phyloP scores from a whole-genome alignment of 305 asterid species.

The Solanum hybrid region DNA sequence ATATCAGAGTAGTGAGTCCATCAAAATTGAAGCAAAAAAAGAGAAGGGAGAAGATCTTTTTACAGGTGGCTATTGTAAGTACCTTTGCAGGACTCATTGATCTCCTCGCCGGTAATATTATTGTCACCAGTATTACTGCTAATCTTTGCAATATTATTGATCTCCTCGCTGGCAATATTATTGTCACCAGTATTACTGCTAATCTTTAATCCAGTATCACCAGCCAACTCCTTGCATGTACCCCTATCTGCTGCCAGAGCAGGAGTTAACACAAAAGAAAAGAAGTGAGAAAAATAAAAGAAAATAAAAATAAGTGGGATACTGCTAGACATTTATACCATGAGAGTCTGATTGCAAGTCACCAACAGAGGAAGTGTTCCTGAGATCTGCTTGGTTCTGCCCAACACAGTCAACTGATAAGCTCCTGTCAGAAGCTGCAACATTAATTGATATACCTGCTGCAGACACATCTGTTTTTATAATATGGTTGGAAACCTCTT shows the following conservation, averaged over 20 bases:
- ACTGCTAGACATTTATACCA: conserved; percentile 13
- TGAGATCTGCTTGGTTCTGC: conserved; percentile 21
- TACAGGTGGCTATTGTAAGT: not conserved
- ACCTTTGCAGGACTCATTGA: not conserved
- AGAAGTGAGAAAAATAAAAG: not conserved
- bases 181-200: not conserved
- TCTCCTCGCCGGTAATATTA: not conserved
- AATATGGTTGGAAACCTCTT: not conserved
- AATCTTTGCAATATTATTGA: not conserved
- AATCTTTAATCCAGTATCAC: not conserved
- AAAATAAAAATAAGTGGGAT: not conserved
- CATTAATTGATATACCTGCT: conserved; percentile 9
- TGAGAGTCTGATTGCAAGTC: conserved; percentile 16
- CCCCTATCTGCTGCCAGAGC: not conserved
- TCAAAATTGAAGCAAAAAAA: not conserved
- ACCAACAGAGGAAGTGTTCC: not conserved
- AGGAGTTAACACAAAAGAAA: not conserved
- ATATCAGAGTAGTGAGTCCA: not conserved
- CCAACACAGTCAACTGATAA: conserved; percentile 13
- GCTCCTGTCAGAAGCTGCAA: conserved; percentile 12
- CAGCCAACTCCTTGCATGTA: not conserved
- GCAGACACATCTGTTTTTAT: not conserved
- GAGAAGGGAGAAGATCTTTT: not conserved
- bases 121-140: not conserved
- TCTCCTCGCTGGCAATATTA: not conserved